phyloP scores from a whole-genome alignment of 805 yeast genomes.

The Hemisphaericaspora nanyangensis region DNA sequence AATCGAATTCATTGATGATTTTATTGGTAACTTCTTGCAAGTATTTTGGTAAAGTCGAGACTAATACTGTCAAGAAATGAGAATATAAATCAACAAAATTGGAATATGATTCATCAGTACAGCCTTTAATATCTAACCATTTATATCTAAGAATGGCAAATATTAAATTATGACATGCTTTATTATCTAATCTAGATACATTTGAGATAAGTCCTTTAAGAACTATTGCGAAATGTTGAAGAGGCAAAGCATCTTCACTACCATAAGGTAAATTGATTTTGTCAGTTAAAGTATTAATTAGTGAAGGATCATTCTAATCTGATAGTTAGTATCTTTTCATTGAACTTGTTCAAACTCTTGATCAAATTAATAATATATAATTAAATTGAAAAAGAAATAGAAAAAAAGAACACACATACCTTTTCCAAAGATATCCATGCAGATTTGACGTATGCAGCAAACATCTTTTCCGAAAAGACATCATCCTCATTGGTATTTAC shows the following conservation, averaged over 20 bases:
- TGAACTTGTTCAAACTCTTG: background rate
- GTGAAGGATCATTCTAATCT: conserved; percentile 48
- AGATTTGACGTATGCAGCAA: conserved; percentile 49
- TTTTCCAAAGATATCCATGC: conserved; percentile 69
- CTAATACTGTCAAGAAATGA: conserved; percentile 71
- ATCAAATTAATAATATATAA: background rate
- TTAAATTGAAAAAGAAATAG: background rate
- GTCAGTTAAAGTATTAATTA: conserved; percentile 55
- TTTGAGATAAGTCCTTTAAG: conserved; percentile 59
- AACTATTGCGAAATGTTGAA: conserved; percentile 50
- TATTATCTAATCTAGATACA: conserved; percentile 63
- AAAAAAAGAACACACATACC: conserved; percentile 26
- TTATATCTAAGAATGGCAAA: conserved; percentile 57
- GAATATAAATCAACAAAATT: conserved; percentile 53
- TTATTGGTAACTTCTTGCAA: conserved; percentile 75
- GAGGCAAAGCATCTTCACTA: conserved; percentile 52
- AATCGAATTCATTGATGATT: conserved; percentile 59
- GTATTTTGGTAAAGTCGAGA: conserved; percentile 87
- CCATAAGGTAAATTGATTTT: conserved; percentile 53
- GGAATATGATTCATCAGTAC: conserved; percentile 12
- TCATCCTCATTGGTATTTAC: conserved; percentile 9
- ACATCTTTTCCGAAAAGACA: conserved; percentile 26
- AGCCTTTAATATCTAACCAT: conserved; percentile 50
- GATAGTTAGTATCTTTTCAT: too few relatives aligned
- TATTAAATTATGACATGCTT: conserved; percentile 49